Conservation (phyloP, 441 rosid genomes). For the Jatropha podagrica region DNA sequence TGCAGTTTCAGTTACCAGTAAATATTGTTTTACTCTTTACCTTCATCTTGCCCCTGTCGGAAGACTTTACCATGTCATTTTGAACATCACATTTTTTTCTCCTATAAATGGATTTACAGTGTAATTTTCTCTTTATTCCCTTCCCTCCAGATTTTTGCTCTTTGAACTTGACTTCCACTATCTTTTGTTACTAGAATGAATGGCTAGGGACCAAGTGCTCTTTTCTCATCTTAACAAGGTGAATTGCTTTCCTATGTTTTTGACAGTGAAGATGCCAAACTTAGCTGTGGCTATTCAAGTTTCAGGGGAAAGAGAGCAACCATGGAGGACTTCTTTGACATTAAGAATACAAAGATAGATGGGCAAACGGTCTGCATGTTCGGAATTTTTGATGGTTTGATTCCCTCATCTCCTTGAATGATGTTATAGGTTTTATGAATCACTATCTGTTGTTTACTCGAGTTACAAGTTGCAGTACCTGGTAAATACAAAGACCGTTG, state of each 20-base stretch:
- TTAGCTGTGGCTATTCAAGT: constrained; percentile 96
- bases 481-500: constrained; percentile 7
- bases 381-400: constrained; percentile 95
- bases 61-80: neutral
- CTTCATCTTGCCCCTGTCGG: neutral
- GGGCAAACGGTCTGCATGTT: constrained; percentile 86
- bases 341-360: constrained; percentile 66
- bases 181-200: neutral
- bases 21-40: neutral
- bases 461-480: constrained; percentile 1
- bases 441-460: neutral
- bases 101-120: neutral
- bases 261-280: constrained; percentile 79
- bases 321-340: constrained; percentile 93
- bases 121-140: neutral
- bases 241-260: constrained; percentile 19
- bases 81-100: neutral
- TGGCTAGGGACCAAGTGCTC: neutral
- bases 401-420: constrained; percentile 15
- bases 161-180: neutral
- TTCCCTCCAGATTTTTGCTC: neutral
- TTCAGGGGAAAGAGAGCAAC: constrained; percentile 95
- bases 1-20: neutral
- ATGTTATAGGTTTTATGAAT: neutral
- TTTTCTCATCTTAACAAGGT: neutral